phyloP scores from a whole-genome alignment of 208 protist genomes.

The Kentomonas sorsogonicus region DNA sequence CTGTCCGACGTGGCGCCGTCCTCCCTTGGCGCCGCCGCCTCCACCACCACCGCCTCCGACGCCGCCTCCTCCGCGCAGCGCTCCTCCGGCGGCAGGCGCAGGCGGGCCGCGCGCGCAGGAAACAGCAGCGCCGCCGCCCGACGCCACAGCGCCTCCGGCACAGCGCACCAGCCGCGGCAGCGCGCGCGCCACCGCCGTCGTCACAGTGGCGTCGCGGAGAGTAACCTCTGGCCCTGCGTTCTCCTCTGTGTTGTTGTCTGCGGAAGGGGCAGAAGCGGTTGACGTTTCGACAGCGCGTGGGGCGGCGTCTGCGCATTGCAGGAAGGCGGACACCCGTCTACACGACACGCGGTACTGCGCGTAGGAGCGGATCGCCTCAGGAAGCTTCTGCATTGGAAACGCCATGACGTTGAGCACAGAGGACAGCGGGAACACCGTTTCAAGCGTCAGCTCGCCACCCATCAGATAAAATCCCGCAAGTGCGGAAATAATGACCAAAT shows the following conservation, averaged over 20 bases:
- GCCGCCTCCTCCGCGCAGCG: background rate
- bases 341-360: slow-evolving; percentile 72
- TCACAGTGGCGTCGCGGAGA: slow-evolving; percentile 22
- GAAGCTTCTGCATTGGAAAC: slow-evolving; percentile 86
- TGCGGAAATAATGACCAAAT: slow-evolving; percentile 49
- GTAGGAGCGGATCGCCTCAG: slow-evolving; percentile 47
- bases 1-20: too few relatives aligned
- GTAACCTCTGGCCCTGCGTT: too few relatives aligned
- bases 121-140: too few relatives aligned
- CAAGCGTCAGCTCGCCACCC: slow-evolving; percentile 56
- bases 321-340: slow-evolving; percentile 51
- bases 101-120: too few relatives aligned
- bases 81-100: slow-evolving; percentile 23
- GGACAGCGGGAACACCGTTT: slow-evolving; percentile 86
- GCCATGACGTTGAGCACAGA: slow-evolving; percentile 85
- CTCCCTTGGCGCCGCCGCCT: too few relatives aligned
- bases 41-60: slow-evolving; percentile 1
- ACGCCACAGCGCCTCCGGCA: too few relatives aligned
- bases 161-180: slow-evolving; percentile 23
- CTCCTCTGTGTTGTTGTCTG: too few relatives aligned
- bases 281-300: too few relatives aligned
- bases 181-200: slow-evolving; percentile 15
- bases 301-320: slow-evolving; percentile 59
- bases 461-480: slow-evolving; percentile 43
- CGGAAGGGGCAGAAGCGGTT: too few relatives aligned